Base-by-base conservation (phyloP, 345 rosid genomes). In the Citrus hindsii region DNA sequence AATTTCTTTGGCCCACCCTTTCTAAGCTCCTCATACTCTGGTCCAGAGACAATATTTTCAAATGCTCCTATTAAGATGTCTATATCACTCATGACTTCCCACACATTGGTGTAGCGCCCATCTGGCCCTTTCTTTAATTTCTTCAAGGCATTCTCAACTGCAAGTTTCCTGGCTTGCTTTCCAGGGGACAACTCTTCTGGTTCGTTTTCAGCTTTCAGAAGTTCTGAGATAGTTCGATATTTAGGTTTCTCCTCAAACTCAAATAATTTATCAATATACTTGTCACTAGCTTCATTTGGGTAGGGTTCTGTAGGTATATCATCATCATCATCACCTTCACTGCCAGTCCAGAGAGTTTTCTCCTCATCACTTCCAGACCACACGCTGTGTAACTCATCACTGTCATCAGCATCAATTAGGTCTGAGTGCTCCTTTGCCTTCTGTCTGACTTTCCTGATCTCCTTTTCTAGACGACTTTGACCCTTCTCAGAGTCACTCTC, bases 361-460 rank as follows among this genome's bases (percentile, higher is more conserved):
- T 95, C 98, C 68, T 95, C 98, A 5, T 94, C 99, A 60, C 98
- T 94, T 59, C 89, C 98, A 28, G 97, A 93, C 95, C 96, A 95
- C 53, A 95, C 92, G 27, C 98, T 91, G 77, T 84, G 66, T 68
- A 95, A 82, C 77, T 95, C 97, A 81, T 92, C 99, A 71, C 98
- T 93, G 71, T 95, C 99, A 80, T 92, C 95, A 1, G 90, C 97
- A 84, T 95, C 92, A 28, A 95, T 91, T 61, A 60, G 81, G 74
- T 89, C 88, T 0, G 95, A 91, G 74, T 82, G 88, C 76, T 89
- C 93, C 82, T 93, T 92, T 4, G 93, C 98, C 81, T 90, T 85
- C 78, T 87, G 90, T 84, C 90, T 92, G 19, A 85, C 93, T 85
- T 88, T 92, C 77, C 88, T 83, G 38, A 95, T 86, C 79, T 92